phyloP scores from a whole-genome alignment of 352 stramenopile genomes.

The Phytophthora sojae region DNA sequence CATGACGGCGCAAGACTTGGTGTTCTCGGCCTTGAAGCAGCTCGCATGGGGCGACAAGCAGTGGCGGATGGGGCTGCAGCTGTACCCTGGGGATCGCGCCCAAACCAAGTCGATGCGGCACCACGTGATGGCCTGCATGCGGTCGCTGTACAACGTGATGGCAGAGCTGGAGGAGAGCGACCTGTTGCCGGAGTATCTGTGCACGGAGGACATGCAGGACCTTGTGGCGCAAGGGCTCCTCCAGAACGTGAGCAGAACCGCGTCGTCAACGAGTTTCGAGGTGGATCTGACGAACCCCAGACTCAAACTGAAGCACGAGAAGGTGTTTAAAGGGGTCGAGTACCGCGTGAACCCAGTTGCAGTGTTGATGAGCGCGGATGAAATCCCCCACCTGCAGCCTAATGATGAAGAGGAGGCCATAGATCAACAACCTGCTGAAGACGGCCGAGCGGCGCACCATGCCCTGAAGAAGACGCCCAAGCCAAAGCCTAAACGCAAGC shows the following conservation, averaged over 20 bases:
- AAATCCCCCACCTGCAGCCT: conserved; percentile 35
- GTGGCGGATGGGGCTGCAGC: conserved; percentile 31
- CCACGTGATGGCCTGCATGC: conserved; percentile 29
- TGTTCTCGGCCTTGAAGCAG: conserved; percentile 40
- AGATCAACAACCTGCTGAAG: neutral
- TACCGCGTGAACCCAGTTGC: conserved; percentile 66
- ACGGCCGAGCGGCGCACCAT: conserved; percentile 20
- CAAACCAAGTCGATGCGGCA: conserved; percentile 15
- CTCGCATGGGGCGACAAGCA: conserved; percentile 36
- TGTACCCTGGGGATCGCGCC: conserved; percentile 13
- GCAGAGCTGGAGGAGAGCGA: conserved; percentile 29
- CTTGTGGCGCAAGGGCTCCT: conserved; percentile 12
- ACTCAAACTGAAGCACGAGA: conserved; percentile 45
- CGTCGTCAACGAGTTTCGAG: conserved; percentile 18
- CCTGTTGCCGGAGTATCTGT: conserved; percentile 48
- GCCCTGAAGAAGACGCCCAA: conserved; percentile 45
- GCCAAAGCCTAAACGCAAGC: conserved; percentile 43
- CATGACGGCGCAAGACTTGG: conserved; percentile 32
- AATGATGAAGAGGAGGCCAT: neutral
- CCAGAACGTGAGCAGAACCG: neutral
- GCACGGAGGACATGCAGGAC: conserved; percentile 30
- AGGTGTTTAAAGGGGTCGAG: conserved; percentile 39
- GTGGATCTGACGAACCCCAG: conserved; percentile 39
- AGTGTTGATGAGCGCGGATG: conserved; percentile 44
- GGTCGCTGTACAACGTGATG: conserved; percentile 25